Evolutionary conservation across 352 stramenopile genomes (phyloP).

Genomic region (Pythium rhizo-oryzae): DNA sequence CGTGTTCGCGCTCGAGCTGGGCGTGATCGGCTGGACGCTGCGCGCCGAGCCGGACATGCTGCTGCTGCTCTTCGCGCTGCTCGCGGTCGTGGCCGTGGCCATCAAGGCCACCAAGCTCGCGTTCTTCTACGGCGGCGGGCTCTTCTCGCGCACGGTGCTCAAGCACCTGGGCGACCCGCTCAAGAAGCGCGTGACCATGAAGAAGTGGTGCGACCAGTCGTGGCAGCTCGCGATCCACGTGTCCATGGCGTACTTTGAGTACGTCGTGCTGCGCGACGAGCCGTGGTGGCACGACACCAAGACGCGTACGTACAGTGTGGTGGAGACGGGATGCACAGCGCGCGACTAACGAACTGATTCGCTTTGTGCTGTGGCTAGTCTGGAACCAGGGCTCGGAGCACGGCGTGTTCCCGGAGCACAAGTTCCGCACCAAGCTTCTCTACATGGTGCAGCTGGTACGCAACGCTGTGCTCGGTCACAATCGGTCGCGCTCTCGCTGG

Average conservation of each 20-base stretch:
- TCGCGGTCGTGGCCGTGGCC: constrained; percentile 70
- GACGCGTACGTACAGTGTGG: constrained; percentile 64
- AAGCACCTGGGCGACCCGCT: constrained; percentile 82
- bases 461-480: background rate
- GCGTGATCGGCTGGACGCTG: constrained; percentile 61
- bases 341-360: background rate
- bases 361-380: constrained; percentile 38
- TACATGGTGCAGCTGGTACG: constrained; percentile 84
- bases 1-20: constrained; percentile 64
- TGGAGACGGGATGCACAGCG: no score
- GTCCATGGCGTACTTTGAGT: constrained; percentile 85
- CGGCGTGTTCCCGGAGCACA: constrained; percentile 78
- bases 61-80: constrained; percentile 57
- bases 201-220: constrained; percentile 90
- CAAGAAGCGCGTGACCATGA: constrained; percentile 81
- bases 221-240: constrained; percentile 87
- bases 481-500: background rate
- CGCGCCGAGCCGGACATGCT: constrained; percentile 75
- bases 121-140: constrained; percentile 65
- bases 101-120: constrained; percentile 69
- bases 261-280: constrained; percentile 79
- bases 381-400: constrained; percentile 77
- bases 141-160: constrained; percentile 80
- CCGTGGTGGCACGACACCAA: constrained; percentile 88
- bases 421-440: constrained; percentile 80